Evolutionary conservation across 208 protist species (phyloP), one percentile per base, ranked within the genome.

Genomic region (Leishmania braziliensis): DNA sequence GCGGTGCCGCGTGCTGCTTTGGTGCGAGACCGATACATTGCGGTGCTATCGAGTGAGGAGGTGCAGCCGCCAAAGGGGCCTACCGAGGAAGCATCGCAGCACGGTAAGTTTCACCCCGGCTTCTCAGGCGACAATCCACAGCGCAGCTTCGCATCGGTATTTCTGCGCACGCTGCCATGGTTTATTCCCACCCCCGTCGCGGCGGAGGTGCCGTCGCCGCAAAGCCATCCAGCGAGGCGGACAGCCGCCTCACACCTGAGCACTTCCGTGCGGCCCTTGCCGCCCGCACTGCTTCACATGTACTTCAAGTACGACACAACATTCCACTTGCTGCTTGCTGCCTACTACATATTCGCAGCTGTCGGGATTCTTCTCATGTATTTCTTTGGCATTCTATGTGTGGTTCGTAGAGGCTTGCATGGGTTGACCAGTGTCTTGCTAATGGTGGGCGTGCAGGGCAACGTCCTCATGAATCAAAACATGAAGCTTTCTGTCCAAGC

Each of bases 201-300:
- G 12, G 29, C 9, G 50, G n/a, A 75, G 71, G 71, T 50, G 33
- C 29, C 50, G 16, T 16, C 71, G 43, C 46, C 16, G 16, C 71
- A 18, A 43, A 39, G 5, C 5, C 50, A 62, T 26, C 10, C 43
- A 9, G 20, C 50, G n/a, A 54, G 48, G 71, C 33, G 29, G 50
- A 10, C 50, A 26, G 3, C 29, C n/a, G 12, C 29, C 29, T 39
- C 71, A n/a, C 51, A 20, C 5, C 50, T 48, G 50, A 75, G 16
- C 3, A 18, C 29, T 12, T 60, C 50, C 4, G 46, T 36, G 10
- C 48, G 16, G 71, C 50, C 71, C 23, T 60, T 77, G 39, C 29
- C 73, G 33, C 53, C 73, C 51, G 73, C 54, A 16, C 33, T 77
- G 36, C 73, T 77, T 56, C 73, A 65, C 73, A 16, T n/a, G 3